Conservation (phyloP, 768 basidiomycete species). For the Leucogyrophana mollusca region DNA sequence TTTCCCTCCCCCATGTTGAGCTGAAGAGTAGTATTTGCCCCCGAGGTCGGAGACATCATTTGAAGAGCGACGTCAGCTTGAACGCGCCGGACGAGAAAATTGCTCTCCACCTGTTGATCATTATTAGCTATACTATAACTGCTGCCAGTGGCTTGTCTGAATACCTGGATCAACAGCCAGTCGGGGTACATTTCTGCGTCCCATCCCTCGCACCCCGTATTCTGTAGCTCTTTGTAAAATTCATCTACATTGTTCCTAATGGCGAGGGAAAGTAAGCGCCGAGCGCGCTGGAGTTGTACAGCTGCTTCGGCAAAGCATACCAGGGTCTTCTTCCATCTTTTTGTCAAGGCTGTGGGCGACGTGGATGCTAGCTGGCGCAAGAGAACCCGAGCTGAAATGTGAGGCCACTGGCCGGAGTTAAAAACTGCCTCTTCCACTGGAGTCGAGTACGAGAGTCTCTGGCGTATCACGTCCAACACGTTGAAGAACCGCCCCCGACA, state of each 20-base stretch:
- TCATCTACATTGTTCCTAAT: conserved; percentile 26
- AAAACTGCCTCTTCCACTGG: conserved; percentile 15
- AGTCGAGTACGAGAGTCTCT: conserved; percentile 13
- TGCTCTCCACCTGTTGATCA: conserved; percentile 39
- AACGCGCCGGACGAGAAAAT: conserved; percentile 41
- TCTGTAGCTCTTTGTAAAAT: conserved; percentile 25
- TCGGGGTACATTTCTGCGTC: conserved; percentile 25
- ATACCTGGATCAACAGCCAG: conserved; percentile 47
- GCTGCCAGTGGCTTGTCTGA: too few relatives aligned
- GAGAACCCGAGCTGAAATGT: conserved; percentile 28
- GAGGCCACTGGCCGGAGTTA: conserved; percentile 36
- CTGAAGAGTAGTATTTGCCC: conserved; percentile 40
- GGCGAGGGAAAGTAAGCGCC: conserved; percentile 30
- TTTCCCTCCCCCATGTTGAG: conserved; percentile 63
- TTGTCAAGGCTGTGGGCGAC: conserved; percentile 11
- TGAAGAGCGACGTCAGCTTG: conserved; percentile 42
- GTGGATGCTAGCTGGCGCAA: conserved; percentile 29
- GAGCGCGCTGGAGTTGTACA: conserved; percentile 36
- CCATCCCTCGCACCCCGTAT: conserved; percentile 20
- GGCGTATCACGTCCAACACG: not conserved
- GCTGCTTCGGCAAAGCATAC: conserved; percentile 24
- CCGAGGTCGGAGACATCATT: conserved; percentile 43
- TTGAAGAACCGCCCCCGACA: conserved; percentile 7
- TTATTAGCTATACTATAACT: not conserved
- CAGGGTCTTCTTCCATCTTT: conserved; percentile 31